Conservation (phyloP, 202 grass and related monocot genomes). For the Alloteropsis angusta region DNA sequence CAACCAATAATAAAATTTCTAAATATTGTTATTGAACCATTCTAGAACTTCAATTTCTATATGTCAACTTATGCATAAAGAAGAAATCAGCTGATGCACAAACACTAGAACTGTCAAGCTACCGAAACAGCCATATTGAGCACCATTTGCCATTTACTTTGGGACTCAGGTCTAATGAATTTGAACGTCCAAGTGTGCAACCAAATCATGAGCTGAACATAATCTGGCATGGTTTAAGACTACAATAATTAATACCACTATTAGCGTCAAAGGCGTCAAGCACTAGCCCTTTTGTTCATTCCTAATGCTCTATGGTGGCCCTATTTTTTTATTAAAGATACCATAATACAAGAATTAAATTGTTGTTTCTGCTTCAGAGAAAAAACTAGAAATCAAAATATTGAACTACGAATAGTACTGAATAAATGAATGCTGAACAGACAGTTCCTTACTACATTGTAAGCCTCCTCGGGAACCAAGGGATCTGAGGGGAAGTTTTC, state of each 20-base stretch:
- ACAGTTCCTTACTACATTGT: neutral
- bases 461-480: neutral
- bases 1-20: slow-evolving; percentile 16
- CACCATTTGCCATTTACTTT: neutral
- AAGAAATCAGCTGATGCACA: neutral
- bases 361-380: neutral
- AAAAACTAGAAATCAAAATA: slow-evolving; percentile 3
- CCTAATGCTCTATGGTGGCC: neutral
- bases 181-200: neutral
- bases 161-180: neutral
- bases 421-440: neutral
- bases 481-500: neutral
- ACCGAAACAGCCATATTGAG: neutral
- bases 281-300: neutral
- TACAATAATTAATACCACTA: neutral
- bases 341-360: neutral
- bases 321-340: neutral
- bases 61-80: neutral
- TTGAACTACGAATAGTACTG: neutral
- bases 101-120: neutral
- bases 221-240: neutral
- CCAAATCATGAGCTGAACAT: neutral
- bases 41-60: neutral
- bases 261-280: neutral
- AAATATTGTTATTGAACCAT: neutral